Evolutionary conservation across 306 rosid genomes (phyloP), one percentile per base, ranked within the genome.

Genomic region (Prunus mume): DNA sequence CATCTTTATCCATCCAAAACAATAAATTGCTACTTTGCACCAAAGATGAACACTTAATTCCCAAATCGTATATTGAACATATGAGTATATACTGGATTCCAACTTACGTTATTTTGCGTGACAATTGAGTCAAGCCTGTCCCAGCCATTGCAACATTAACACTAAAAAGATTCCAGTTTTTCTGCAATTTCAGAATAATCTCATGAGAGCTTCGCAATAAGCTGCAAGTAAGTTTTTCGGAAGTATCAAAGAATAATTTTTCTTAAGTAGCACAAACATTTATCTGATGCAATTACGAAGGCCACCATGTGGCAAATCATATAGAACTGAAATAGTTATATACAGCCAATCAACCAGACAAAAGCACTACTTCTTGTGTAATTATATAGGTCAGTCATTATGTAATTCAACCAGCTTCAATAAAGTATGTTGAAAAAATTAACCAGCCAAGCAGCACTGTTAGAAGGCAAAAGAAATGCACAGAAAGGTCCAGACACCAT

Each of bases 81-180:
- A 17, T 15, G 30, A 66, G 54, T 55, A 6, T 54, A 64, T 65
- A 47, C 9, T 46, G 9, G 30, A 34, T 19, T 14, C 60, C 64
- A 68, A 28, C 80, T 77, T 57, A 68, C 69, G 5, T 57, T 8
- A 57, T 45, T 77, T 77, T 77, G 75, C 70, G 61, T 17, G 81
- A 13, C 6, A 69, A 27, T 51, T 77, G 76, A 69, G 60, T 47
- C 63, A 77, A 68, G 38, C 81, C 64, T 13, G 55, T 77, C 25
- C 75, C 69, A 77, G 54, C 76, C 81, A 77, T 77, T 60, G 75
- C 68, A 22, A 69, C 27, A 32, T 77, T 77, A 13, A 77, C 70
- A 57, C 75, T 60, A 68, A 77, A 69, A 60, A 77, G 64, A 32
- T 77, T 69, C 81, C 64, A 58, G 41, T 77, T 77, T 71, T 77